Base-by-base conservation (phyloP, 306 rosid species). In the Prunus kanzakura region DNA sequence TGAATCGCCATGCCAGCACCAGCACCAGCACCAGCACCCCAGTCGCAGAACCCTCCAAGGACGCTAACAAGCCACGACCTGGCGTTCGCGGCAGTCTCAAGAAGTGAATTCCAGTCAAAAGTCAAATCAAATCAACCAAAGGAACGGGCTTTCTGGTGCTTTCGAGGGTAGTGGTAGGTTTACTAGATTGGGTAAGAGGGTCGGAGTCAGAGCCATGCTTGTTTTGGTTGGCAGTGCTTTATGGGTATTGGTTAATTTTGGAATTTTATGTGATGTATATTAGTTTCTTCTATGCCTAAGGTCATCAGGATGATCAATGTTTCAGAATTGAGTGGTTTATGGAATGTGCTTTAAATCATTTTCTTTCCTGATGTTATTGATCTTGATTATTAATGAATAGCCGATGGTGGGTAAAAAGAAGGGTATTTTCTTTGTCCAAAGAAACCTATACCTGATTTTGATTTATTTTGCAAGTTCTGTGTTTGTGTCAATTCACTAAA, bases 21-120 rank as follows among this genome's bases (percentile, higher is more conserved):
- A 57, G 76, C 29, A 46, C 72, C 0, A 57, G 76, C 41, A 63
- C 67, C 32, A 71, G 75, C 64, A 1, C 18, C 49, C 18, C 45
- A 11, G 58, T 0, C 1, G 69, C 7, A 9, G 51, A 64, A 22
- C 50, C 69, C 12, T 38, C 30, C 15, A 64, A 43, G 0, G 87
- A 89, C 0, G 1, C 93, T 3, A 79, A 91, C 0, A 95, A 92
- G 88, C 11, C 80, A 19, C 87, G 85, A 8, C 97, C 99, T 11
- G 99, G 99, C 6, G 64, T 95, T 20, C 94, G 99, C 3, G 99
- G 99, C 6, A 92, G 99, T 81, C 61, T n/a, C 35, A 92, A 95
- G 88, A 93, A 93, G 83, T 93, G 82, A 78, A 27, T 61, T 41
- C 20, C 47, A n/a, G 6, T 32, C 47, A 32, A 71, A 71, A 19